Percentiles rank a stretch among this genome's conserved stretches.
These are phyloP conservation scores for Ensete ventricosum DNA, from an alignment of 176 grass and related monocot species.

Conservation along the genomic window DNA sequence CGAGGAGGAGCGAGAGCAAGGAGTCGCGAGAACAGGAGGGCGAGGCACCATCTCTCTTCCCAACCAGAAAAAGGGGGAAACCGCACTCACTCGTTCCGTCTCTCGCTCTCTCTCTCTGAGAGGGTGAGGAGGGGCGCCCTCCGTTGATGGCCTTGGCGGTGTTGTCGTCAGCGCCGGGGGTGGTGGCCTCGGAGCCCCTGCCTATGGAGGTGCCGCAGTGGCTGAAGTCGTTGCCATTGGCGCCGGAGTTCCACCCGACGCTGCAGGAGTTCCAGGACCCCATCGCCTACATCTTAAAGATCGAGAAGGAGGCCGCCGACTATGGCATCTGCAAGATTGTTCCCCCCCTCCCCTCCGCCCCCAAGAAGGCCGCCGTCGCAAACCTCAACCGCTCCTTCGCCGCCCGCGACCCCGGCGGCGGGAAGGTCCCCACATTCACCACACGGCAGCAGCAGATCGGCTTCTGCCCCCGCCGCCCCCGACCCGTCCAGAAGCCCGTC, in stretches of 20 bases:
- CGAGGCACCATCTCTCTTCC: not conserved
- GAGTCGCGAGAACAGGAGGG: not conserved
- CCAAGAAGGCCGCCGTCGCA: slow-evolving; percentile 58
- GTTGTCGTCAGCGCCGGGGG: not conserved
- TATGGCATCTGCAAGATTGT: slow-evolving; percentile 92
- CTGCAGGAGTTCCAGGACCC: slow-evolving; percentile 75
- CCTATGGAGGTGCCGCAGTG: slow-evolving; percentile 41
- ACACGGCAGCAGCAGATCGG: slow-evolving; percentile 75
- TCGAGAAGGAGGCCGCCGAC: slow-evolving; percentile 56
- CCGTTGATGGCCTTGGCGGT: not conserved
- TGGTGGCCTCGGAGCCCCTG: slow-evolving; percentile 5
- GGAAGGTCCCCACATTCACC: slow-evolving; percentile 50
- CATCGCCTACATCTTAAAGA: slow-evolving; percentile 67
- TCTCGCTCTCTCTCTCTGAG: not conserved
- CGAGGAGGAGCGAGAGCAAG: not conserved
- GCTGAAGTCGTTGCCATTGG: slow-evolving; percentile 67
- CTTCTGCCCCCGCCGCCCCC: slow-evolving; percentile 46
- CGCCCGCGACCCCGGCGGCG: slow-evolving; percentile 29
- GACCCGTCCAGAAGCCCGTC: slow-evolving; percentile 49
- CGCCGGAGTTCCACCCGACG: slow-evolving; percentile 83
- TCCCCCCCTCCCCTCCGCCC: slow-evolving; percentile 43
- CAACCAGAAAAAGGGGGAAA: not conserved
- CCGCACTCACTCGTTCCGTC: not conserved
- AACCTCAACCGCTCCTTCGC: slow-evolving; percentile 88
- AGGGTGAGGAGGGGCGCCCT: not conserved